These are phyloP conservation scores for Patellifolia procumbens DNA, from an alignment of 179 eudicot species.

Conservation along the genomic window DNA sequence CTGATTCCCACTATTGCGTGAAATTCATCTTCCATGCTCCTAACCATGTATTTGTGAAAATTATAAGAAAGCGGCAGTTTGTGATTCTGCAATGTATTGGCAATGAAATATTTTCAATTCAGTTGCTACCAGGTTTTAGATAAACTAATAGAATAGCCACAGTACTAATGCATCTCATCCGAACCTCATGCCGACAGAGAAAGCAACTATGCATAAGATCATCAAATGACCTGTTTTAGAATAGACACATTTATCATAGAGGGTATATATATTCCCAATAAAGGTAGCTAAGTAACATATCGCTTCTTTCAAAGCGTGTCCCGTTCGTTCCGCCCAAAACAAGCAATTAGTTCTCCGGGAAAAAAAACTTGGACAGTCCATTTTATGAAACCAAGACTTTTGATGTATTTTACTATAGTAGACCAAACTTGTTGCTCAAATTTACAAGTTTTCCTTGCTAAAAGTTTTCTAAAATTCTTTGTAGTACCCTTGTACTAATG, in stretches of 20 bases:
- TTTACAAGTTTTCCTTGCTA: too few species aligned
- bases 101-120: conserved; percentile 1
- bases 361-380: too few species aligned
- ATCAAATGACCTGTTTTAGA: background rate
- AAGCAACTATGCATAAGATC: background rate
- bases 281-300: too few species aligned
- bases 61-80: conserved; percentile 48
- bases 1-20: conserved; percentile 59
- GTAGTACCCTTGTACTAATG: too few species aligned
- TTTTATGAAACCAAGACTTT: too few species aligned
- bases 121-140: background rate
- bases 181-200: background rate
- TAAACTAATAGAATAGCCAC: background rate
- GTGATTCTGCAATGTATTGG: conserved; percentile 41
- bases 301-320: too few species aligned
- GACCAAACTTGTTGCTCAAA: too few species aligned
- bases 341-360: too few species aligned
- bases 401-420: too few species aligned
- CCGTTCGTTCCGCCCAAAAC: too few species aligned
- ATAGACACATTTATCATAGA: background rate
- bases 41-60: conserved; percentile 54
- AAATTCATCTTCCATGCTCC: conserved; percentile 61
- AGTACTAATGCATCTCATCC: background rate
- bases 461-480: too few species aligned
- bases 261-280: too few species aligned